Percentiles rank a stretch among this genome's conserved stretches.
Conservation (phyloP, 495 filamentous ascomycete genomes). For the Clavariopsis aquatica region DNA sequence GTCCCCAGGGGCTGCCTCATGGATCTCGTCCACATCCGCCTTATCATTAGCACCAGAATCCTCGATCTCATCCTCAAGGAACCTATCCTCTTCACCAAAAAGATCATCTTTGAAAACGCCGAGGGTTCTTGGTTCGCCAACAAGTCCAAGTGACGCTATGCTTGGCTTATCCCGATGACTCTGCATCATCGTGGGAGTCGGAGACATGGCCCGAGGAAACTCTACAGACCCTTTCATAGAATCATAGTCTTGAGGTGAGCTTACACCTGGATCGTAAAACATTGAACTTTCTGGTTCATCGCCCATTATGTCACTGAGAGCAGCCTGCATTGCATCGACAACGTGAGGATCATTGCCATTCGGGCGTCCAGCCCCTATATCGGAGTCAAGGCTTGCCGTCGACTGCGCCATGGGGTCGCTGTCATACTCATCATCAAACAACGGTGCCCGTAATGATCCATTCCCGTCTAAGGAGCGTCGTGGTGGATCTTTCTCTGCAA, state of each 20-base stretch:
- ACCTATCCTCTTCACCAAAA: slow-evolving; percentile 86
- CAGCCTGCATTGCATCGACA: slow-evolving; percentile 91
- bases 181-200: slow-evolving; percentile 53
- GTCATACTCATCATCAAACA: slow-evolving; percentile 70
- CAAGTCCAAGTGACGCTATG: slow-evolving; percentile 85
- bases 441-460: slow-evolving; percentile 53
- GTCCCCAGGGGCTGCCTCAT: slow-evolving; percentile 94
- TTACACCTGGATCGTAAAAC: slow-evolving; percentile 51
- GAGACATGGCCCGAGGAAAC: slow-evolving; percentile 34
- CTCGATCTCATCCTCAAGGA: slow-evolving; percentile 80
- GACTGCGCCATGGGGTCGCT: slow-evolving; percentile 63
- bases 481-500: slow-evolving; percentile 46
- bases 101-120: slow-evolving; percentile 94
- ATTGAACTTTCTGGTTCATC: slow-evolving; percentile 60
- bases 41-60: slow-evolving; percentile 58
- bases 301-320: slow-evolving; percentile 92
- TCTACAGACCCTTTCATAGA: slow-evolving; percentile 63
- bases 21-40: slow-evolving; percentile 73
- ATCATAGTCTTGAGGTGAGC: slow-evolving; percentile 51
- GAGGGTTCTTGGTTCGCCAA: slow-evolving; percentile 74
- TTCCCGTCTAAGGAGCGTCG: slow-evolving; percentile 59
- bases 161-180: slow-evolving; percentile 66
- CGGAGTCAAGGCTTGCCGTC: slow-evolving; percentile 57
- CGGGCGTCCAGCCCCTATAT: slow-evolving; percentile 35
- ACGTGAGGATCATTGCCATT: slow-evolving; percentile 54